phyloP scores from a whole-genome alignment of 2,329 filamentous ascomycete genomes.

The Penicillium sp. region DNA sequence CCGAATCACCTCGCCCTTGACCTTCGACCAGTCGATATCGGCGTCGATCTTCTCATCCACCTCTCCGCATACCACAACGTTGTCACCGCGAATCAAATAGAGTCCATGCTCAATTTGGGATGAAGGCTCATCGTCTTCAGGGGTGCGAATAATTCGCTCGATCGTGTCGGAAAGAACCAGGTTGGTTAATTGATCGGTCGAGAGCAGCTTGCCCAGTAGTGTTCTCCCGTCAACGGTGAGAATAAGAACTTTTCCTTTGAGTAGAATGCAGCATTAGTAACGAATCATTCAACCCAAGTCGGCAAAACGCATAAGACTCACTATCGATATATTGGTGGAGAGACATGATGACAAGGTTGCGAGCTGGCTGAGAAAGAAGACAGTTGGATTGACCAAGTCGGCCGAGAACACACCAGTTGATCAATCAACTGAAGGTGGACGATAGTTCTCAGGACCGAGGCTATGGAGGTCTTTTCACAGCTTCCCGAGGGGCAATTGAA shows the following conservation, averaged over 20 bases:
- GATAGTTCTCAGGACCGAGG: too few relatives aligned
- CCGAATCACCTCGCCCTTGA: slow-evolving; percentile 76
- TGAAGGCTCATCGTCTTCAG: slow-evolving; percentile 75
- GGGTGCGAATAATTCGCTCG: slow-evolving; percentile 82
- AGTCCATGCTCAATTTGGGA: slow-evolving; percentile 76
- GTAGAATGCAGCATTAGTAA: slow-evolving; percentile 2
- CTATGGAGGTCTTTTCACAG: too few relatives aligned
- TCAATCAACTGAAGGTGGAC: background rate
- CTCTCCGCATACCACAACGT: slow-evolving; percentile 81
- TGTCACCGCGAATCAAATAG: slow-evolving; percentile 90
- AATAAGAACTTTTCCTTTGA: slow-evolving; percentile 78
- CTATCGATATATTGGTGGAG: slow-evolving; percentile 51
- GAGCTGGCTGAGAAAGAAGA: background rate
- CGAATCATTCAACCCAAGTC: background rate
- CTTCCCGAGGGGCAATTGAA: too few relatives aligned
- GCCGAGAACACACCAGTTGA: background rate
- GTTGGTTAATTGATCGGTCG: slow-evolving; percentile 88
- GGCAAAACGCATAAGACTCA: slow-evolving; percentile 28
- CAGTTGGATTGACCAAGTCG: background rate
- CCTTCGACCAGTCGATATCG: slow-evolving; percentile 88
- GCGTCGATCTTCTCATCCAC: slow-evolving; percentile 84
- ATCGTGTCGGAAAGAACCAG: slow-evolving; percentile 76
- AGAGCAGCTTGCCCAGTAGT: slow-evolving; percentile 72
- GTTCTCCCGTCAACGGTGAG: slow-evolving; percentile 90
- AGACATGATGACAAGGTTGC: slow-evolving; percentile 42